These are phyloP conservation scores for Astrothelium macrocarpum DNA, from an alignment of 495 filamentous ascomycete species.

Conservation along the genomic window DNA sequence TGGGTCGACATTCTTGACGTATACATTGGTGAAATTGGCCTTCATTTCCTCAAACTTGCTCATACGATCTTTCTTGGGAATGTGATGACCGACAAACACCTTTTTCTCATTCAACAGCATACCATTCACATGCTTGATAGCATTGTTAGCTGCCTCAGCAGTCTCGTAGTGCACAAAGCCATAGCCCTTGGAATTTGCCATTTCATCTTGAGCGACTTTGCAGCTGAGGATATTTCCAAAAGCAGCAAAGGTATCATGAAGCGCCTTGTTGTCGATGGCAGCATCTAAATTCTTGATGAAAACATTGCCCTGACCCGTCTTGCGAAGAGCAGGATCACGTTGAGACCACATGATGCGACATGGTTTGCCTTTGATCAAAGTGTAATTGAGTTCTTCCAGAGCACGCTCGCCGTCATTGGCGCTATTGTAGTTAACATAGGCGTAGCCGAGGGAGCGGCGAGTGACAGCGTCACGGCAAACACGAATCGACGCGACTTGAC, in stretches of 20 bases:
- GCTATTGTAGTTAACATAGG: slow-evolving; percentile 99
- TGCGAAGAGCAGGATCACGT: slow-evolving; percentile 96
- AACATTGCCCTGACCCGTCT: slow-evolving; percentile 98
- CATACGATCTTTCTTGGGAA: slow-evolving; percentile 99
- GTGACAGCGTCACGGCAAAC: slow-evolving; percentile 99
- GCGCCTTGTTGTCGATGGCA: slow-evolving; percentile 99
- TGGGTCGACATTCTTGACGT: slow-evolving; percentile 94
- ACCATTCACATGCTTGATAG: slow-evolving; percentile 99
- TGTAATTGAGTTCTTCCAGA: slow-evolving; percentile 99
- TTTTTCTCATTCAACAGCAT: slow-evolving; percentile 99
- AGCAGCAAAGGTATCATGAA: slow-evolving; percentile 98
- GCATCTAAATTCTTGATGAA: slow-evolving; percentile 99
- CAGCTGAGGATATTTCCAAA: slow-evolving; percentile 99
- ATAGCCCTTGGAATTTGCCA: slow-evolving; percentile 92
- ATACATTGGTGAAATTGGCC: slow-evolving; percentile 99
- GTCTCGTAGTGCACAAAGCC: slow-evolving; percentile 99
- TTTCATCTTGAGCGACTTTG: slow-evolving; percentile 98
- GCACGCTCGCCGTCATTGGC: slow-evolving; percentile 93
- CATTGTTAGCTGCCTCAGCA: slow-evolving; percentile 88
- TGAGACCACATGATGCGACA: slow-evolving; percentile 99
- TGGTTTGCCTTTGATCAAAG: slow-evolving; percentile 93
- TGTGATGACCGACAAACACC: slow-evolving; percentile 98
- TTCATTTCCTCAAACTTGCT: slow-evolving; percentile 99
- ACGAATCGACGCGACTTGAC: slow-evolving; percentile 97
- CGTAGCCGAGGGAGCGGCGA: slow-evolving; percentile 95